phyloP scores from a whole-genome alignment of 139 green algal species.

The Coelastrella sp. region DNA sequence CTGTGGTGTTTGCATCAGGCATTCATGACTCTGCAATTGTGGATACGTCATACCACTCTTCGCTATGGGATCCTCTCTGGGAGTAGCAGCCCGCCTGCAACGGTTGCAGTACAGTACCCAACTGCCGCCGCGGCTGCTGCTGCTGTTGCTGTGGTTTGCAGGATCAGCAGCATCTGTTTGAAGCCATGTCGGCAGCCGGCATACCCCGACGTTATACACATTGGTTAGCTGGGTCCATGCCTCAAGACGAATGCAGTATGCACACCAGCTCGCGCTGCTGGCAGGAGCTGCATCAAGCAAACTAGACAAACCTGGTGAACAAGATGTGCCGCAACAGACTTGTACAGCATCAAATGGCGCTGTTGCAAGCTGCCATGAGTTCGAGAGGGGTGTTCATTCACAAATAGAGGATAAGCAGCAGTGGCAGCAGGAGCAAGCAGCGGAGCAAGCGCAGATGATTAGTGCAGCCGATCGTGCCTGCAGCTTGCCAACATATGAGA shows the following conservation, averaged over 20 bases:
- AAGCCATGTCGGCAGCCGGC: background rate
- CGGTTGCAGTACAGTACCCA: background rate
- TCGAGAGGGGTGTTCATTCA: background rate
- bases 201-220: conserved; percentile 42
- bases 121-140: background rate
- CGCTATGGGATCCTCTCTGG: too few species aligned
- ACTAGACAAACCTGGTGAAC: background rate
- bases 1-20: too few species aligned
- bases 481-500: background rate
- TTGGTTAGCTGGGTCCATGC: conserved; percentile 36
- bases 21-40: too few species aligned
- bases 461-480: background rate
- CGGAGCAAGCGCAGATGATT: background rate
- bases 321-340: background rate
- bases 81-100: too few species aligned
- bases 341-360: background rate
- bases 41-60: too few species aligned
- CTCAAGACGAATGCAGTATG: conserved; percentile 24
- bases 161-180: conserved; percentile 12
- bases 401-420: background rate
- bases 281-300: background rate
- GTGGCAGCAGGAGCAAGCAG: background rate
- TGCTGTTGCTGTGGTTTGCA: background rate
- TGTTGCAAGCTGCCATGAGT: background rate
- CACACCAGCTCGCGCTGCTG: background rate